Base-by-base conservation (phyloP, 306 rosid genomes). In the Fagus sylvatica region DNA sequence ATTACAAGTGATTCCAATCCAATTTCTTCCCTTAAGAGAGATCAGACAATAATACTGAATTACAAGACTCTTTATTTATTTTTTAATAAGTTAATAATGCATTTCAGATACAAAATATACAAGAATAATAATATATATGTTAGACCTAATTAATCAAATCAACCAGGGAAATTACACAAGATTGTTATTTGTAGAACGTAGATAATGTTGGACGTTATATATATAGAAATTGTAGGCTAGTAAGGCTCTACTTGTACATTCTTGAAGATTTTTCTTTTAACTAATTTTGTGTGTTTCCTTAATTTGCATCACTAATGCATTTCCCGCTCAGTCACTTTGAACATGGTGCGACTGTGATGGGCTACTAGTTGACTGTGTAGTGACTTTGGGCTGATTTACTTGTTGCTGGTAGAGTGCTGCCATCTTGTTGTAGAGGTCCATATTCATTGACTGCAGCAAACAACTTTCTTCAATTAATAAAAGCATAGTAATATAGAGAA, bases 381-480 rank as follows among this genome's bases (percentile, higher is more conserved):
- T 46, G 51, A 2, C 51, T 46, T 12, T 76, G 17, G 78, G 79
- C 61, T 79, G 83, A 76, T 68, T 77, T 54, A 83, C 72, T 69
- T 83, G 86, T 72, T 85, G 89, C 51, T 43, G 19, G 43, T 85
- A 89, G 16, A 85, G 80, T n/a, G 85, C 80, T 30, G 80, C 80
- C 89, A 89, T 87, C 89, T 71, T 84, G 83, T 78, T 85, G 22
- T 85, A 67, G 5, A 89, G 48, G 32, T 89, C 91, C 88, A 87
- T 79, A 75, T 85, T 85, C 72, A 83, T 74, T 33, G 88, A 32
- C 89, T 89, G 84, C 87, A 78, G 11, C 79, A 80, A 66, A 66
- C 69, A 22, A 41, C 34, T 3, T 54, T 55, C 7, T 42, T 83
- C 51, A 66, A 54, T 66, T 61, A 17, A 32, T 56, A 55, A 40